Conservation (phyloP, 768 basidiomycete species). For the Dioszegia hungarica region DNA sequence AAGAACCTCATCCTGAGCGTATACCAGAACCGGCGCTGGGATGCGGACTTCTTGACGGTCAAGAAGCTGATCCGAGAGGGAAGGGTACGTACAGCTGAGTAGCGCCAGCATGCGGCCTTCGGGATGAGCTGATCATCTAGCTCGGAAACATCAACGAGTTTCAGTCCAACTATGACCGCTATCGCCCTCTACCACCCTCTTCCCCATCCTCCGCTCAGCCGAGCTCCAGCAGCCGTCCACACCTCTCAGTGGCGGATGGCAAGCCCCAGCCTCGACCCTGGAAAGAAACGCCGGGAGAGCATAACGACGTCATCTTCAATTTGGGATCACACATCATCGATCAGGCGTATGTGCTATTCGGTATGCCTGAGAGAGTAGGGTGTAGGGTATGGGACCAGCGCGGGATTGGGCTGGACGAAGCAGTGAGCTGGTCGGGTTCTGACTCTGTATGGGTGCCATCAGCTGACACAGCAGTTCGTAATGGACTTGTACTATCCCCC, state of each 20-base stretch:
- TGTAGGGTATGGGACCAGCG: slow-evolving; percentile 21
- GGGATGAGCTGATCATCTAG: slow-evolving; percentile 50
- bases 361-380: slow-evolving; percentile 63
- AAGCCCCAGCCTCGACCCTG: slow-evolving; percentile 49
- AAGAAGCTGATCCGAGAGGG: slow-evolving; percentile 26
- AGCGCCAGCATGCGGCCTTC: background rate
- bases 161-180: slow-evolving; percentile 53
- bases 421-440: slow-evolving; percentile 31
- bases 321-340: slow-evolving; percentile 77
- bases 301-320: slow-evolving; percentile 67
- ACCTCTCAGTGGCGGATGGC: background rate
- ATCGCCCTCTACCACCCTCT: slow-evolving; percentile 53
- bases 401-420: slow-evolving; percentile 49
- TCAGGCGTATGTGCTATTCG: slow-evolving; percentile 70
- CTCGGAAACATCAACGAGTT: slow-evolving; percentile 47
- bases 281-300: slow-evolving; percentile 67
- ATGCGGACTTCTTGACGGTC: slow-evolving; percentile 43
- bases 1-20: slow-evolving; percentile 33
- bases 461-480: slow-evolving; percentile 31
- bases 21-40: slow-evolving; percentile 46
- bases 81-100: slow-evolving; percentile 38
- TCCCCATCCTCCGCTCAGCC: background rate
- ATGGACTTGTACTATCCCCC: slow-evolving; percentile 43
- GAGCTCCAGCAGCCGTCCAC: background rate
- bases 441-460: slow-evolving; percentile 45